phyloP scores from a whole-genome alignment of 2,329 filamentous ascomycete species.

The Malbranchea zuffiana region DNA sequence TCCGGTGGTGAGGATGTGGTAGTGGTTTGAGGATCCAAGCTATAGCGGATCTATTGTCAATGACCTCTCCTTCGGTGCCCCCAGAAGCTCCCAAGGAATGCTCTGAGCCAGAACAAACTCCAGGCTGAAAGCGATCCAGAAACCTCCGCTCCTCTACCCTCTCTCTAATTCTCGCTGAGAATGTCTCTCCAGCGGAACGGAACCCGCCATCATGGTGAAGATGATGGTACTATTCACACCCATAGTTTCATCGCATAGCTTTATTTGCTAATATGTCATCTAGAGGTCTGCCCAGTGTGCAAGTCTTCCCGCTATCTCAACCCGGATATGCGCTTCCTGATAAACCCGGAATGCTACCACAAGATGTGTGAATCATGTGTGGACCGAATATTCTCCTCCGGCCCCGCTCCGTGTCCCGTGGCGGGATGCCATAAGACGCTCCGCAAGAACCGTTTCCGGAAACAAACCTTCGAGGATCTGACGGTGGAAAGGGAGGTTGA shows the following conservation, averaged over 20 bases:
- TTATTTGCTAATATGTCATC: neutral
- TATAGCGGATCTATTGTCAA: no score
- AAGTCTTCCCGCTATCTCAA: constrained; percentile 95
- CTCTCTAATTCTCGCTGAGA: neutral
- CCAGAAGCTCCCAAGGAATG: no score
- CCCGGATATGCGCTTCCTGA: constrained; percentile 82
- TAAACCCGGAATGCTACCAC: constrained; percentile 98
- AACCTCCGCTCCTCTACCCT: no score
- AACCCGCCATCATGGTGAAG: constrained; percentile 29
- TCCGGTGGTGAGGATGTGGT: no score
- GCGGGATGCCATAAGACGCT: constrained; percentile 79
- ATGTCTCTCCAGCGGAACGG: constrained; percentile 27
- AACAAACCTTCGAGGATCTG: constrained; percentile 83
- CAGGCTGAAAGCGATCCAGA: no score
- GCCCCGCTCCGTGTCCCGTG: constrained; percentile 84
- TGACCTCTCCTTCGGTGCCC: no score
- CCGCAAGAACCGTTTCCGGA: constrained; percentile 70
- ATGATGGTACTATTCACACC: constrained; percentile 29
- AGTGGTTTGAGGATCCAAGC: no score
- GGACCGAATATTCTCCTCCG: constrained; percentile 82
- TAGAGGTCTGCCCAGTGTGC: constrained; percentile 91
- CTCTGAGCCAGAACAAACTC: no score
- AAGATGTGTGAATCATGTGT: constrained; percentile 97
- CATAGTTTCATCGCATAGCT: no score
- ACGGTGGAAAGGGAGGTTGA: constrained; percentile 86